phyloP scores from a whole-genome alignment of 2,329 filamentous ascomycete species.

The Penicillium freii region DNA sequence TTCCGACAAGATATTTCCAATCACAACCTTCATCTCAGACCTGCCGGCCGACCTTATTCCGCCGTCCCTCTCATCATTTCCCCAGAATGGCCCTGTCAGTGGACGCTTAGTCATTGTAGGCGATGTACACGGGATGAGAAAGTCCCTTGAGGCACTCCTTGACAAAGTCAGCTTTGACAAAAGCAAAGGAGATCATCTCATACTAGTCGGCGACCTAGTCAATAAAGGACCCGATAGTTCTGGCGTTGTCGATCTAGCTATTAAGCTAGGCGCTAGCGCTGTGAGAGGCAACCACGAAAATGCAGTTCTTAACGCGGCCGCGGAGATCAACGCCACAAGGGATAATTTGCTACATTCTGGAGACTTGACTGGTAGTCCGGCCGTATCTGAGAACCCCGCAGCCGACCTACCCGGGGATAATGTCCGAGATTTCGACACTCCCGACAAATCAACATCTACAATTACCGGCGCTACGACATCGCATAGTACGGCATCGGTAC shows the following conservation, averaged over 20 bases:
- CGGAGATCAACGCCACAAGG: constrained; percentile 7
- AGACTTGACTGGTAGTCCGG: neutral
- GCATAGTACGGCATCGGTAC: constrained; percentile 10
- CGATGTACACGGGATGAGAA: constrained; percentile 24
- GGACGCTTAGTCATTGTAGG: constrained; percentile 22
- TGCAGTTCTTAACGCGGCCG: constrained; percentile 22
- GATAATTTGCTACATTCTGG: neutral
- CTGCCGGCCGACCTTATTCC: constrained; percentile 10
- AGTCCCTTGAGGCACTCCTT: constrained; percentile 18
- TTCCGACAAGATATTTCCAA: constrained; percentile 12
- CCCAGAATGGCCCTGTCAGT: constrained; percentile 2
- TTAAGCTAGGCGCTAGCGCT: constrained; percentile 22
- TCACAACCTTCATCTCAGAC: constrained; percentile 16
- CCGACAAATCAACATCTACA: neutral
- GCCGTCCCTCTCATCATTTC: neutral
- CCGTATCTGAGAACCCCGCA: neutral
- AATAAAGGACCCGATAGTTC: constrained; percentile 25
- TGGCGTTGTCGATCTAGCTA: constrained; percentile 22
- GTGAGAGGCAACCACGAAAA: constrained; percentile 28
- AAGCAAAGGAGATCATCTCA: constrained; percentile 20
- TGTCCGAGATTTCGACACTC: neutral
- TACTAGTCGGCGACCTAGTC: constrained; percentile 22
- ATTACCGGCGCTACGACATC: neutral
- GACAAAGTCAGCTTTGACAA: constrained; percentile 17
- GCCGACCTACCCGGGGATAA: neutral